A percentile compares a stretch with the other conserved stretches of the same genome.
Conservation (phyloP, 192 early-diverging fungal genomes). For the Entomortierella lignicola region DNA sequence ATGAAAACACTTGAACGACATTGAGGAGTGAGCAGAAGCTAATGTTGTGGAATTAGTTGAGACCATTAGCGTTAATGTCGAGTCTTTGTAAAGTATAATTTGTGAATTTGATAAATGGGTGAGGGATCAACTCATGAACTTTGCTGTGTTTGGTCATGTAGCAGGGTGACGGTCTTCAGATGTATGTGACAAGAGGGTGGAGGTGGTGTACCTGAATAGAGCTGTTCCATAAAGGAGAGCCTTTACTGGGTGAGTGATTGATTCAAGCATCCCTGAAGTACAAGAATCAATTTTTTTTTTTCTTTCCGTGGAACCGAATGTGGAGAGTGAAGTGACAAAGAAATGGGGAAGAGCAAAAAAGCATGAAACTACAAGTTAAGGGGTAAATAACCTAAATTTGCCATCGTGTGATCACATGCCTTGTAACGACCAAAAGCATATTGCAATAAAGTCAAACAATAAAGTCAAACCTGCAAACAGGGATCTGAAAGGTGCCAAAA, state of each 20-base stretch:
- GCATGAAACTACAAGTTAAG: not conserved
- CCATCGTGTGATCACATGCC: too few species aligned
- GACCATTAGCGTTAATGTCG: not conserved
- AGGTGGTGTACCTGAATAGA: conserved; percentile 57
- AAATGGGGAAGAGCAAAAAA: not conserved
- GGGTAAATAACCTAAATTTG: not conserved
- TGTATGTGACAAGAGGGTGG: too few species aligned
- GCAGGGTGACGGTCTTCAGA: too few species aligned
- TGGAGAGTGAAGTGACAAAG: not conserved
- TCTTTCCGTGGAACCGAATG: not conserved
- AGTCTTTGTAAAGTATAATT: too few species aligned
- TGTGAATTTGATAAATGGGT: too few species aligned
- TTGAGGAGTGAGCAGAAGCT: conserved; percentile 59
- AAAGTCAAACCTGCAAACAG: too few species aligned
- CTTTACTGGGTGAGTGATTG: conserved; percentile 41
- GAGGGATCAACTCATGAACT: too few species aligned
- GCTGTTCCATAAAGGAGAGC: conserved; percentile 56
- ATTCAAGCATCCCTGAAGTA: conserved; percentile 55
- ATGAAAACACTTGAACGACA: conserved; percentile 61
- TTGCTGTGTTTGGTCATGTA: too few species aligned
- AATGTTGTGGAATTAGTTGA: not conserved
- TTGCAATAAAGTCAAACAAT: too few species aligned
- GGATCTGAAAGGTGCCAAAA: too few species aligned
- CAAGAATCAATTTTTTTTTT: conserved; percentile 3
- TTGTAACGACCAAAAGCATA: too few species aligned